These are phyloP conservation scores for Chlorophyllum brunneum DNA, from an alignment of 768 basidiomycete genomes.

Conservation along the genomic window DNA sequence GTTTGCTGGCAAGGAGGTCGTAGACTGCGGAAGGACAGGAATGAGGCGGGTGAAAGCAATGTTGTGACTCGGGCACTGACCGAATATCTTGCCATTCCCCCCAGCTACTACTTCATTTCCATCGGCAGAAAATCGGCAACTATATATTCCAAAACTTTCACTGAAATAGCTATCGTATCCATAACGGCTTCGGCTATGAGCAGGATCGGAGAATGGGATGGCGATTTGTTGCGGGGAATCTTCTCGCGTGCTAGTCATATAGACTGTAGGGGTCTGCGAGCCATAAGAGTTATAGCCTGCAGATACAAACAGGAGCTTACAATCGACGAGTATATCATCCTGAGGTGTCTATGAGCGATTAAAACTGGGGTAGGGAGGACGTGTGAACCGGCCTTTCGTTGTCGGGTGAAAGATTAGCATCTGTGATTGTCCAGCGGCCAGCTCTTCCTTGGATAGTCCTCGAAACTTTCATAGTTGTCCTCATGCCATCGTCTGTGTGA, in stretches of 20 bases:
- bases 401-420: slow-evolving; percentile 85
- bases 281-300: not conserved
- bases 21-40: slow-evolving; percentile 56
- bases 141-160: slow-evolving; percentile 78
- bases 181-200: slow-evolving; percentile 28
- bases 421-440: slow-evolving; percentile 93
- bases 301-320: slow-evolving; percentile 34
- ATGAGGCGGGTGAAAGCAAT: slow-evolving; percentile 4
- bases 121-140: slow-evolving; percentile 94
- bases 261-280: slow-evolving; percentile 60
- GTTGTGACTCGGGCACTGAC: slow-evolving; percentile 22
- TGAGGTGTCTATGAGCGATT: slow-evolving; percentile 22
- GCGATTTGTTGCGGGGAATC: slow-evolving; percentile 57
- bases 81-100: slow-evolving; percentile 78
- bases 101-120: slow-evolving; percentile 95
- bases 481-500: slow-evolving; percentile 25
- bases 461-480: slow-evolving; percentile 42
- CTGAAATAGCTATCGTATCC: slow-evolving; percentile 31
- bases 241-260: slow-evolving; percentile 72
- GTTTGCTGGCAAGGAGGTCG: slow-evolving; percentile 75
- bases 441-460: slow-evolving; percentile 72
- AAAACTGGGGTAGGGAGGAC: not conserved
- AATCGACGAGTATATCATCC: slow-evolving; percentile 92
- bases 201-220: slow-evolving; percentile 52
- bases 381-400: slow-evolving; percentile 73